phyloP scores from a whole-genome alignment of 371 early-diverging fungal species.

The Saksenaea vasiformis region DNA sequence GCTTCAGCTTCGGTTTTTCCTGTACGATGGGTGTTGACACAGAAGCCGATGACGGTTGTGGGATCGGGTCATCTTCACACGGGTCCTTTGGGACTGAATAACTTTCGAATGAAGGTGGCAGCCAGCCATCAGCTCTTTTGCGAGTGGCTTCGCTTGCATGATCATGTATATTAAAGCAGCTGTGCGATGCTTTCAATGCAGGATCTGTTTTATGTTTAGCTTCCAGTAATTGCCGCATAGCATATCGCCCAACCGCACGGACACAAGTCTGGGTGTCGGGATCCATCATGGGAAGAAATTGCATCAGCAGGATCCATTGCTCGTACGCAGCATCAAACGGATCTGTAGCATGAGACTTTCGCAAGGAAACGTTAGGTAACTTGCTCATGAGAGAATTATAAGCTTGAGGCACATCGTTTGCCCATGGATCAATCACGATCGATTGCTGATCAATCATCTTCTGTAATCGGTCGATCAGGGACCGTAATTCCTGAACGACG shows the following conservation, averaged over 20 bases:
- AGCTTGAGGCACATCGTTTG: conserved; percentile 26
- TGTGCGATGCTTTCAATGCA: conserved; percentile 11
- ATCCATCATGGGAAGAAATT: conserved; percentile 9
- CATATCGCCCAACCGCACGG: conserved; percentile 1
- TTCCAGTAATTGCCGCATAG: conserved; percentile 3
- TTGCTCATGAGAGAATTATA: conserved; percentile 13
- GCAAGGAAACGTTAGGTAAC: not conserved
- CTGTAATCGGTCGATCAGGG: not conserved
- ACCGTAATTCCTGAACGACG: not conserved
- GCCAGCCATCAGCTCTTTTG: conserved; percentile 28
- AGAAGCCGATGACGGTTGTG: not conserved
- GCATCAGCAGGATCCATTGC: conserved; percentile 5
- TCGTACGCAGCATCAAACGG: conserved; percentile 6
- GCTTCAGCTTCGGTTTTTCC: conserved; percentile 8
- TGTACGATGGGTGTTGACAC: not conserved
- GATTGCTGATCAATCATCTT: not conserved
- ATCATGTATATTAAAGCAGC: conserved; percentile 12
- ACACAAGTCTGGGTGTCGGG: conserved; percentile 6
- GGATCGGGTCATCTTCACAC: not conserved
- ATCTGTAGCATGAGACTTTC: not conserved
- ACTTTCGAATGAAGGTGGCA: conserved; percentile 6
- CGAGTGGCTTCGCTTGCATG: conserved; percentile 1
- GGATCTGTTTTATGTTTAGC: not conserved
- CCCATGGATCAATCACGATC: conserved; percentile 33
- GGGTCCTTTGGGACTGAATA: not conserved